Conservation (phyloP, 148 eudicot genomes). For the Pharnaceum exiguum region DNA sequence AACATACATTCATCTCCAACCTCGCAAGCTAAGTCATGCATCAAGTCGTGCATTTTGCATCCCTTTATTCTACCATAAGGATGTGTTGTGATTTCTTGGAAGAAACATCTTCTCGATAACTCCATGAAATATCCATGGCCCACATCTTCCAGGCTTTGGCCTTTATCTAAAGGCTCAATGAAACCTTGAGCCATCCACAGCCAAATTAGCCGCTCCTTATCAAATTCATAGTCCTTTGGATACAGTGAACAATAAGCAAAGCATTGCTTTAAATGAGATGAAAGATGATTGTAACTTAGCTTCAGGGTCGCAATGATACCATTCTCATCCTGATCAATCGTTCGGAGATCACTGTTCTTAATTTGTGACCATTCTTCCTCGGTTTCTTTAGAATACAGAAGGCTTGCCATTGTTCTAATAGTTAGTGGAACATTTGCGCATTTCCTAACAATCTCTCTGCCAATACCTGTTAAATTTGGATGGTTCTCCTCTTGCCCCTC, state of each 20-base stretch:
- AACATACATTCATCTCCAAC: not conserved
- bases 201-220: not conserved
- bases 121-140: not conserved
- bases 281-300: not conserved
- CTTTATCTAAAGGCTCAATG: not conserved
- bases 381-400: conserved; percentile 1
- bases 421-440: conserved; percentile 7
- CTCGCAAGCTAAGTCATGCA: conserved; percentile 12
- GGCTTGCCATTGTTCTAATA: not conserved
- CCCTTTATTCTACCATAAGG: not conserved
- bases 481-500: not conserved
- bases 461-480: not conserved
- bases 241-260: not conserved
- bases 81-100: not conserved
- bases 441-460: not conserved
- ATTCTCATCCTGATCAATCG: conserved; percentile 1
- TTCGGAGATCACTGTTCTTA: not conserved
- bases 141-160: not conserved
- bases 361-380: not conserved
- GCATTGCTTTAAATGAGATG: not conserved
- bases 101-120: not conserved
- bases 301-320: conserved; percentile 1
- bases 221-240: not conserved
- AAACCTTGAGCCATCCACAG: conserved; percentile 8
- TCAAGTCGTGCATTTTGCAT: conserved; percentile 16